Percentiles rank a stretch among this genome's conserved stretches.
phyloP scores from a whole-genome alignment of 345 rosid genomes.

The Leavenworthia alabamica region DNA sequence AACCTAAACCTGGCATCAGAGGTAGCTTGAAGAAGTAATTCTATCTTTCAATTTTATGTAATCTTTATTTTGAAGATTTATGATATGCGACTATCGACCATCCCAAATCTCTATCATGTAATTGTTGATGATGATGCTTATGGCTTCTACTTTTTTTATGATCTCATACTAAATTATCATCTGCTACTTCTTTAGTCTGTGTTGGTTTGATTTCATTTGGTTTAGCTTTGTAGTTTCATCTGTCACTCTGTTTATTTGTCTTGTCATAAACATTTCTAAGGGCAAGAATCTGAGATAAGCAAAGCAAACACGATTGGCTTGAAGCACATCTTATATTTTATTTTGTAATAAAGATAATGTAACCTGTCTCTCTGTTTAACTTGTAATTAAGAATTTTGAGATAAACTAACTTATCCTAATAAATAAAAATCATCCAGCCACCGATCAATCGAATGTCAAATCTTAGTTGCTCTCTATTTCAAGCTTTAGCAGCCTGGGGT shows the following conservation, averaged over 20 bases:
- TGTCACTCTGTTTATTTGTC: too few relatives aligned
- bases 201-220: neutral
- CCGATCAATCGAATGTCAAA: neutral
- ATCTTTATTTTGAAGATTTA: neutral
- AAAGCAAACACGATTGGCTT: too few relatives aligned
- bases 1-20: constrained; percentile 45
- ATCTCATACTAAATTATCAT: constrained; percentile 12
- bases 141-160: constrained; percentile 5
- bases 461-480: constrained; percentile 4
- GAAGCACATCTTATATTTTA: too few relatives aligned
- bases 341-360: too few relatives aligned
- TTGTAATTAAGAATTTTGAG: neutral
- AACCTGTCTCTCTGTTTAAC: too few relatives aligned
- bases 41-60: neutral
- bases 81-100: neutral
- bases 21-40: constrained; percentile 51
- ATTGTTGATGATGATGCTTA: constrained; percentile 18
- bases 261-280: neutral
- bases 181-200: neutral
- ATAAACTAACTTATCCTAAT: neutral
- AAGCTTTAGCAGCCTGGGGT: constrained; percentile 25
- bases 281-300: too few relatives aligned
- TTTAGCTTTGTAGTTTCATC: neutral
- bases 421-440: constrained; percentile 14
- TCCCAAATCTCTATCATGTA: neutral